phyloP scores from a whole-genome alignment of 768 basidiomycete species.

The Fistulinella prunicolor region DNA sequence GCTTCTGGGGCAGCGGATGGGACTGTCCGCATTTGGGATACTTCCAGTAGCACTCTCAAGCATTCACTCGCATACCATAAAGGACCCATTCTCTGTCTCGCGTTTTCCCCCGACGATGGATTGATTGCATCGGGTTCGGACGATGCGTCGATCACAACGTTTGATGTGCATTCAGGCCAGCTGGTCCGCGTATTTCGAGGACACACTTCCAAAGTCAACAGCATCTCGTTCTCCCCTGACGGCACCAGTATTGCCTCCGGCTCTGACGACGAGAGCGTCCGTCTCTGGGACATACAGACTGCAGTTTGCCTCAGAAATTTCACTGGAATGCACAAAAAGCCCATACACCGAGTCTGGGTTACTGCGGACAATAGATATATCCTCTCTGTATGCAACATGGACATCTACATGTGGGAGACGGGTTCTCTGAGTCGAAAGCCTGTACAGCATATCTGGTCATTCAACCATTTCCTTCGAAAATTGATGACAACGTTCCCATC shows the following conservation, averaged over 20 bases:
- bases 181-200: slow-evolving; percentile 13
- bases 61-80: slow-evolving; percentile 14
- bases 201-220: slow-evolving; percentile 16
- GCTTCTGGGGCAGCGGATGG: slow-evolving; percentile 15
- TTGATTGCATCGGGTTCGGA: slow-evolving; percentile 17
- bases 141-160: slow-evolving; percentile 14
- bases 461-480: slow-evolving; percentile 8
- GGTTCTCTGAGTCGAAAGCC: slow-evolving; percentile 6
- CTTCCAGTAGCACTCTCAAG: slow-evolving; percentile 1
- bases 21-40: slow-evolving; percentile 18
- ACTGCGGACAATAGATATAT: slow-evolving; percentile 14
- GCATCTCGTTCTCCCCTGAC: slow-evolving; percentile 23
- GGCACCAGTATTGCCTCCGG: slow-evolving; percentile 16
- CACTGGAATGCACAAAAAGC: slow-evolving; percentile 13
- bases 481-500: slow-evolving; percentile 5
- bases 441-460: slow-evolving; percentile 13
- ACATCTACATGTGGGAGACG: slow-evolving; percentile 15
- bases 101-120: slow-evolving; percentile 16
- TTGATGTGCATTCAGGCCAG: slow-evolving; percentile 9
- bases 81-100: slow-evolving; percentile 14
- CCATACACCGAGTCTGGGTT: slow-evolving; percentile 15
- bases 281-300: slow-evolving; percentile 24
- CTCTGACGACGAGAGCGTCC: slow-evolving; percentile 20
- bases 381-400: slow-evolving; percentile 13
- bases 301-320: slow-evolving; percentile 16